Conservation (phyloP, 805 yeast species). For the Candida caryicola region DNA sequence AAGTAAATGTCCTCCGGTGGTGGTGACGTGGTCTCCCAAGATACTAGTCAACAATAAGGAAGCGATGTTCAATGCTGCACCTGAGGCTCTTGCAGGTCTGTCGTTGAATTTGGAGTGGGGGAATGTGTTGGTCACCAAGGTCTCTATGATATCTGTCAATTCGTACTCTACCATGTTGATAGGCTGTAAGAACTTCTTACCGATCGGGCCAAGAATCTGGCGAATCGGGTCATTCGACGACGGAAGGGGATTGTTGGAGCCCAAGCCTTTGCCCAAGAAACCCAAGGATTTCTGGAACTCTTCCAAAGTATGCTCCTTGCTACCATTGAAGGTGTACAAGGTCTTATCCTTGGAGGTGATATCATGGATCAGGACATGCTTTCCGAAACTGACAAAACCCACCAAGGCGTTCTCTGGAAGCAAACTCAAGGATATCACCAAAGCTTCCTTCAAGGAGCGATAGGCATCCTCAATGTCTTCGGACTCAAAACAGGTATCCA, state of each 20-base stretch:
- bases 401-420: conserved; percentile 56
- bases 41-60: conserved; percentile 36
- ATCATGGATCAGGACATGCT: conserved; percentile 58
- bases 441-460: conserved; percentile 48
- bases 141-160: conserved; percentile 47
- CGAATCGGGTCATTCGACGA: conserved; percentile 14
- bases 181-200: conserved; percentile 46
- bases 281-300: conserved; percentile 49
- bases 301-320: conserved; percentile 46
- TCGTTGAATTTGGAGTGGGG: conserved; percentile 39
- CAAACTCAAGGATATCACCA: conserved; percentile 43
- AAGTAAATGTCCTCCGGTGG: conserved; percentile 53
- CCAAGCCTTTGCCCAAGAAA: conserved; percentile 29
- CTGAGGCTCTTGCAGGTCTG: conserved; percentile 56
- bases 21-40: conserved; percentile 36
- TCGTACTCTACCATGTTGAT: conserved; percentile 50
- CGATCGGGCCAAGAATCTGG: conserved; percentile 17
- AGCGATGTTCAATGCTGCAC: conserved; percentile 54
- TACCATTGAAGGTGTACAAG: conserved; percentile 52
- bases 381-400: conserved; percentile 59
- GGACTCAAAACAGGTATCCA: conserved; percentile 53
- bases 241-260: conserved; percentile 14
- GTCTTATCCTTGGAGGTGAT: conserved; percentile 28
- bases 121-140: conserved; percentile 48
- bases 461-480: conserved; percentile 46